Evolutionary conservation across 371 early-diverging fungal species (phyloP).

Genomic region (Phascolomyces articulosus): DNA sequence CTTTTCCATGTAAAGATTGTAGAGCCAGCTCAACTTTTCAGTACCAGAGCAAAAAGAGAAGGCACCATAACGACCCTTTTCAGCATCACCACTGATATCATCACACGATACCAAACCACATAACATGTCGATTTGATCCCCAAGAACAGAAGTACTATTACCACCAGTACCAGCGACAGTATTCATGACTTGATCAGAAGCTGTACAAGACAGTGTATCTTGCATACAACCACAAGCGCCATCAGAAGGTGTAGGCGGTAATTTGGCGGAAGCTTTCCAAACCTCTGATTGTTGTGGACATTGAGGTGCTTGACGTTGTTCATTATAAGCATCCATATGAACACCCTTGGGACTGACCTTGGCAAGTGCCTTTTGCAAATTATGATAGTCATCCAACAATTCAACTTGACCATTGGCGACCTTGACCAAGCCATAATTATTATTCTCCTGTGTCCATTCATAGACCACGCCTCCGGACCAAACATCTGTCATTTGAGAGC

Average conservation of each 20-base stretch:
- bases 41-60: constrained; percentile 56
- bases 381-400: constrained; percentile 48
- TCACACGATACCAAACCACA: constrained; percentile 57
- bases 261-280: constrained; percentile 61
- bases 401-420: constrained; percentile 44
- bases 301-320: constrained; percentile 26
- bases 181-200: constrained; percentile 45
- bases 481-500: constrained; percentile 64
- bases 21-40: constrained; percentile 57
- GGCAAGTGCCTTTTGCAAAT: constrained; percentile 43
- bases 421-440: constrained; percentile 78
- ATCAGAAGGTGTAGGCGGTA: constrained; percentile 75
- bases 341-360: constrained; percentile 49
- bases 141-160: constrained; percentile 14
- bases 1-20: constrained; percentile 32
- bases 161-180: constrained; percentile 15
- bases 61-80: constrained; percentile 57
- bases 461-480: constrained; percentile 84
- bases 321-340: constrained; percentile 49
- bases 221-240: constrained; percentile 74
- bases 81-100: constrained; percentile 57
- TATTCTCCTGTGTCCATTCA: constrained; percentile 81
- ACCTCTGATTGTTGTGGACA: constrained; percentile 59
- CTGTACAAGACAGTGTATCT: constrained; percentile 62
- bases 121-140: constrained; percentile 48